Evolutionary conservation across 1,284 basidiomycete species (phyloP), one percentile per base, ranked within the genome.

Genomic region (Anthracocystis panici-leucophaei): DNA sequence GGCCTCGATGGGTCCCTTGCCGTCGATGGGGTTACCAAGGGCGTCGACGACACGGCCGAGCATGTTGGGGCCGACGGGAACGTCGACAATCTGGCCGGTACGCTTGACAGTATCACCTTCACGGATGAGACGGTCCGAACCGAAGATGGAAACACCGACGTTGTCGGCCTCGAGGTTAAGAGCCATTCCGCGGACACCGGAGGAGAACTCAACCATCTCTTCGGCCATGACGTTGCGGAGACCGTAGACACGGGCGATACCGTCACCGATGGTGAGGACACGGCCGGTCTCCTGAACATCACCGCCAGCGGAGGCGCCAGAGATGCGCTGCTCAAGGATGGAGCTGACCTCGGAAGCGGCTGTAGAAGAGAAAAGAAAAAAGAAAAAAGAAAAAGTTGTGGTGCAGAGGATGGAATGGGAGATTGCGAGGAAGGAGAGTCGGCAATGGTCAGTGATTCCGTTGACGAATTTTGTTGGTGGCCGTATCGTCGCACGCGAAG

Each of bases 151-250:
- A 86, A 99, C 94, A 95, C 96, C 96, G 80, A 98, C 95, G 86
- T 97, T 96, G 92, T 98, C 96, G 88, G 95, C 94, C 89, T 99
- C 96, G 91, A 99, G 92, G 92, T 99, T 99, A 87, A 99, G 89
- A 88, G 93, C 95, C 95, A 97, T 97, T 74, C 86, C 87, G 62
- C 85, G 85, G 86, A 99, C 91, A 89, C 96, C 96, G 65, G 96
- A 98, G 67, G 95, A 94, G 91, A 99, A 99, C 90, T 99, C 96
- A 90, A 99, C 96, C 96, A 99, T 98, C 91, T 99, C 96, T 89
- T 99, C 96, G 89, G 93, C 92, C 93, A 85, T 70, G 86, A 98
- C 95, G 85, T 89, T 89, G 84, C 88, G 88, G 82, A 90, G 88
- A 86, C 89, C 94, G 87, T 96, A 98, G 86, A 99, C 95, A 91